These are phyloP conservation scores for Lactarius vividus DNA, from an alignment of 768 basidiomycete genomes.

Conservation along the genomic window DNA sequence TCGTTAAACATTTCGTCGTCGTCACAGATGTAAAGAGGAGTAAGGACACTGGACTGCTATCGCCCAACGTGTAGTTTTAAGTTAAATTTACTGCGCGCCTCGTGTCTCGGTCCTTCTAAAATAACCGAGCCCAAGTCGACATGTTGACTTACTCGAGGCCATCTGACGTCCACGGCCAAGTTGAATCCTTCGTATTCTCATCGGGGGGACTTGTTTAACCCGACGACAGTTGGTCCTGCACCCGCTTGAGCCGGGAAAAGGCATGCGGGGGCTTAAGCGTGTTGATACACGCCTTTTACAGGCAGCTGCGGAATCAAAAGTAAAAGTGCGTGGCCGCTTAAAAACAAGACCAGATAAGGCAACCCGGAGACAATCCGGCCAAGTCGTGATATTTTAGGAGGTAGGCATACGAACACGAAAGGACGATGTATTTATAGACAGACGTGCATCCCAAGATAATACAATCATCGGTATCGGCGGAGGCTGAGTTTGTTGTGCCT, in stretches of 20 bases:
- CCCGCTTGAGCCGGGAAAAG: neutral
- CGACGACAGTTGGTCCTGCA: neutral
- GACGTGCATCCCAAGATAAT: constrained; percentile 26
- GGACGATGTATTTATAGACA: constrained; percentile 17
- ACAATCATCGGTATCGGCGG: constrained; percentile 76
- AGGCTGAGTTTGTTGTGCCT: constrained; percentile 97
- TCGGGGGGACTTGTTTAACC: neutral
- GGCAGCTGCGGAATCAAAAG: constrained; percentile 10
- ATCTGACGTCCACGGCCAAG: neutral
- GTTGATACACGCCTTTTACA: constrained; percentile 11
- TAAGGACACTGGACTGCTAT: neutral
- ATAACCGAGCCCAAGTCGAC: neutral
- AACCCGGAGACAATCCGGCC: neutral
- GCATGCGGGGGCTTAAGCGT: neutral
- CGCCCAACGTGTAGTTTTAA: neutral
- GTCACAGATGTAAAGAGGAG: constrained; percentile 7
- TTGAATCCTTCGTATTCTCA: neutral
- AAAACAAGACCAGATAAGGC: constrained; percentile 4
- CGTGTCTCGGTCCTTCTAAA: neutral
- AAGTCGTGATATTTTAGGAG: constrained; percentile 23
- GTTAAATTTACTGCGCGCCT: constrained; percentile 1
- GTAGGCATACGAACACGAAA: constrained; percentile 33
- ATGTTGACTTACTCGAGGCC: neutral
- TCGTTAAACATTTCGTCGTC: constrained; percentile 27
- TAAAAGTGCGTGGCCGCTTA: neutral